These are phyloP conservation scores for Limonomyces culmigenus DNA, from an alignment of 1,284 basidiomycete species.

Conservation along the genomic window DNA sequence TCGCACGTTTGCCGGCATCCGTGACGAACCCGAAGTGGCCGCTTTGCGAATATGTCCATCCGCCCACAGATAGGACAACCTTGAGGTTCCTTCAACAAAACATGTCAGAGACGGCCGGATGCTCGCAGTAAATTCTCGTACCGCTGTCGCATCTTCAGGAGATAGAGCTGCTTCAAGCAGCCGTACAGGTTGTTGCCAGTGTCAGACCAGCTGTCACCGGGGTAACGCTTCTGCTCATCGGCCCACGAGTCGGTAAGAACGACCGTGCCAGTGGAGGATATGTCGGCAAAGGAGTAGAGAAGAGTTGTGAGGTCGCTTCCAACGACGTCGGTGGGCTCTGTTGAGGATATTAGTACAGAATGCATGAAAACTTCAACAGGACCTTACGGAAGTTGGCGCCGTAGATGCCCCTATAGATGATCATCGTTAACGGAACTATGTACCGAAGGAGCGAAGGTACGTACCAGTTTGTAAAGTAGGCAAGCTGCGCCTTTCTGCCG, in stretches of 20 bases:
- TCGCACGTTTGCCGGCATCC: slow-evolving; percentile 32
- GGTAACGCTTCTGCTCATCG: slow-evolving; percentile 58
- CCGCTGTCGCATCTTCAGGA: slow-evolving; percentile 61
- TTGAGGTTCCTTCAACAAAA: too few species aligned
- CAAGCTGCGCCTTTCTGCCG: slow-evolving; percentile 36
- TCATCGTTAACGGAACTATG: slow-evolving; percentile 3
- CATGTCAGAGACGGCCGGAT: too few species aligned
- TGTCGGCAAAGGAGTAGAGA: slow-evolving; percentile 77
- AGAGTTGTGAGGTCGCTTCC: slow-evolving; percentile 52
- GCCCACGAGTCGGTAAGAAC: slow-evolving; percentile 68
- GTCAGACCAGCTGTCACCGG: slow-evolving; percentile 43
- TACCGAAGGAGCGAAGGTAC: slow-evolving; percentile 6
- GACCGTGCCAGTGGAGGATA: slow-evolving; percentile 51
- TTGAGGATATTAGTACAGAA: slow-evolving; percentile 8
- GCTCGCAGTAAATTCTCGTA: too few species aligned
- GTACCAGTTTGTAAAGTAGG: slow-evolving; percentile 54
- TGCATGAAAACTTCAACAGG: not conserved
- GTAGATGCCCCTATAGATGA: slow-evolving; percentile 53
- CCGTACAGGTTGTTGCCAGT: slow-evolving; percentile 70
- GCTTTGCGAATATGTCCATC: slow-evolving; percentile 53
- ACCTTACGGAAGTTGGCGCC: slow-evolving; percentile 58
- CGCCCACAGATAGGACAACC: slow-evolving; percentile 64
- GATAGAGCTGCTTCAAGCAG: slow-evolving; percentile 64
- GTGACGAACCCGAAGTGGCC: slow-evolving; percentile 53
- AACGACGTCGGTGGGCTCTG: slow-evolving; percentile 44